These are phyloP conservation scores for Oryza glumipatula DNA, from an alignment of 176 grass and related monocot species.

Conservation along the genomic window DNA sequence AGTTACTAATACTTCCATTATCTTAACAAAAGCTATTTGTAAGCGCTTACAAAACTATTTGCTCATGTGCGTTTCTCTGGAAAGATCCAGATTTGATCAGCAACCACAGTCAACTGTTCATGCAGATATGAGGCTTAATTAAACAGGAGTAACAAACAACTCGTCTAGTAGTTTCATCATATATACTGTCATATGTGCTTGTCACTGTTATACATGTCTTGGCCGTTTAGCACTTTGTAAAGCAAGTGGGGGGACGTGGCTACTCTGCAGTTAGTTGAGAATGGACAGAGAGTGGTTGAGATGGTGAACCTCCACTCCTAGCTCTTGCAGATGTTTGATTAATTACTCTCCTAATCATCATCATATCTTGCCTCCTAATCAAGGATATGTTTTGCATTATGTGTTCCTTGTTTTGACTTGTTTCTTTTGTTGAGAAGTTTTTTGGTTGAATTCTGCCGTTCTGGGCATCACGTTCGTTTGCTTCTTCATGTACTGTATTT, in stretches of 20 bases:
- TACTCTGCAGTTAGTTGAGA: constrained; percentile 28
- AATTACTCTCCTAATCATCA: background rate
- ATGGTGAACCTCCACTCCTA: constrained; percentile 35
- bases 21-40: too few species aligned
- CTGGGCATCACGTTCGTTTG: constrained; percentile 27
- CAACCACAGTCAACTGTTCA: background rate
- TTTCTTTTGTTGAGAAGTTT: background rate
- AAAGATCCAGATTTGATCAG: background rate
- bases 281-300: constrained; percentile 18
- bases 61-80: background rate
- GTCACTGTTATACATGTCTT: constrained; percentile 8
- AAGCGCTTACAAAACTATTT: background rate
- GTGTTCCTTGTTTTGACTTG: background rate
- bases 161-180: background rate
- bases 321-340: background rate
- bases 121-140: background rate
- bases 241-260: constrained; percentile 26
- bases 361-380: background rate
- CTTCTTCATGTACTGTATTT: background rate
- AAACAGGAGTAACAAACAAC: background rate
- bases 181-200: background rate
- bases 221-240: constrained; percentile 17
- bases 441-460: background rate
- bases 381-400: background rate
- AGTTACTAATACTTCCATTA: background rate